Evolutionary conservation across 2,329 filamentous ascomycete species (phyloP), one percentile per base, ranked within the genome.

Genomic region (Basipetospora chlamydospora): DNA sequence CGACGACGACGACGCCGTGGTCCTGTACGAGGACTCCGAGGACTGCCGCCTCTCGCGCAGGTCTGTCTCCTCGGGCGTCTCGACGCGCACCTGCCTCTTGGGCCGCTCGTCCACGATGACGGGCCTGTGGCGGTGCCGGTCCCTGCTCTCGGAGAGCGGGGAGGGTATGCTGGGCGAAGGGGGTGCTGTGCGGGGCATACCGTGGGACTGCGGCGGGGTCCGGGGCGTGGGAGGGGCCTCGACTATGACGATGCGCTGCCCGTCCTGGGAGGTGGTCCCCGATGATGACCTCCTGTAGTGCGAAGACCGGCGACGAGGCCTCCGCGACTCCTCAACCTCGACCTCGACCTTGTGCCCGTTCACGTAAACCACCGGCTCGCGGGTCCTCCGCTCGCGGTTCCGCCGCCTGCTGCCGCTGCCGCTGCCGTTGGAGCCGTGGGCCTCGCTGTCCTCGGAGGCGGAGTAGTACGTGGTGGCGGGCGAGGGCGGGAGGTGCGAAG

Each of bases 171-270:
- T n/a, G 38, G 42, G 58, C 33, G 60, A 64, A 3, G 59, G 43
- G 10, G 61, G 59, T 15, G 54, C 53, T 26, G 60, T 64, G 45
- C 56, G 56, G 5, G 62, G 55, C 13, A 53, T 50, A 37, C 42
- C 44, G 46, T 55, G 61, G 23, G 50, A 47, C 42, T 58, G 61
- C n/a, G 66, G 62, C 18, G 66, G 61, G 20, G 63, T 64, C 39
- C 59, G 56, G 25, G 64, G 59, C 7, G 59, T 60, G 10, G 63
- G 57, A 3, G 62, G 61, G 43, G 54, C 54, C 41, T 67, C 59
- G 35, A 63, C 55, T 39, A 69, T 54, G 38, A 63, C 45, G 37
- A 61, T 53, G 39, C 63, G 60, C 42, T 68, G 63, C 34, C 54
- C 53, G 39, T 53, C 12, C 6, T 3, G 6, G 28, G 12, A 6